Conservation (phyloP, 768 basidiomycete genomes). For the Termitomyces sp. region DNA sequence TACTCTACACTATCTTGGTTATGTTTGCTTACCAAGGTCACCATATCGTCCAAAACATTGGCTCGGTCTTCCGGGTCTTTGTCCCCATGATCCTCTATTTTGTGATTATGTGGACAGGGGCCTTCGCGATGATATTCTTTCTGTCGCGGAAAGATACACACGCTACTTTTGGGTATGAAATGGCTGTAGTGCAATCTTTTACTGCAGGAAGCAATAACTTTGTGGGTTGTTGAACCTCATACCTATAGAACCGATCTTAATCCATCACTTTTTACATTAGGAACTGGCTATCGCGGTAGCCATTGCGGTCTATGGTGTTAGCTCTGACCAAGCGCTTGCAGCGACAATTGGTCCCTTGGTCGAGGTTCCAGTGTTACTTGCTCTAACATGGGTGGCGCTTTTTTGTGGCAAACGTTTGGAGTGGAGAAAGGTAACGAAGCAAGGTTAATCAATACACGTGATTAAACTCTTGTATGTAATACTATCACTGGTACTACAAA, state of each 20-base stretch:
- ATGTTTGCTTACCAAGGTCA: constrained; percentile 69
- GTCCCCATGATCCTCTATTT: constrained; percentile 82
- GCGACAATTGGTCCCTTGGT: constrained; percentile 77
- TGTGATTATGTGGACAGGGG: not conserved
- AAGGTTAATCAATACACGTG: not conserved
- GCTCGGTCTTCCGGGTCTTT: constrained; percentile 73
- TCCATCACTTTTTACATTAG: constrained; percentile 23
- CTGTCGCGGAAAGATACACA: constrained; percentile 29
- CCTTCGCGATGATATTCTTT: constrained; percentile 13
- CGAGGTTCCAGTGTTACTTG: constrained; percentile 73
- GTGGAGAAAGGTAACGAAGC: constrained; percentile 24
- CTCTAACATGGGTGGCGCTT: constrained; percentile 60
- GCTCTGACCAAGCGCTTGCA: constrained; percentile 74
- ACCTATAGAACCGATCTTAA: not conserved
- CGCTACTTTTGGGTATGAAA: constrained; percentile 48
- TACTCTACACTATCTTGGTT: constrained; percentile 77
- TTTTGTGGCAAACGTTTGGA: constrained; percentile 31
- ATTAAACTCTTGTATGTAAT: not conserved
- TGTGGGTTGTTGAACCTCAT: constrained; percentile 28
- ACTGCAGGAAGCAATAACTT: constrained; percentile 80
- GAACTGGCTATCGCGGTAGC: constrained; percentile 83
- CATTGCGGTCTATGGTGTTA: constrained; percentile 71
- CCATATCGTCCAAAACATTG: constrained; percentile 67
- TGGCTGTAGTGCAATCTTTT: constrained; percentile 74
- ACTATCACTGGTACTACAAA: not conserved